Base-by-base conservation (phyloP, 2,329 filamentous ascomycete species). In the Juglanconis oblonga region DNA sequence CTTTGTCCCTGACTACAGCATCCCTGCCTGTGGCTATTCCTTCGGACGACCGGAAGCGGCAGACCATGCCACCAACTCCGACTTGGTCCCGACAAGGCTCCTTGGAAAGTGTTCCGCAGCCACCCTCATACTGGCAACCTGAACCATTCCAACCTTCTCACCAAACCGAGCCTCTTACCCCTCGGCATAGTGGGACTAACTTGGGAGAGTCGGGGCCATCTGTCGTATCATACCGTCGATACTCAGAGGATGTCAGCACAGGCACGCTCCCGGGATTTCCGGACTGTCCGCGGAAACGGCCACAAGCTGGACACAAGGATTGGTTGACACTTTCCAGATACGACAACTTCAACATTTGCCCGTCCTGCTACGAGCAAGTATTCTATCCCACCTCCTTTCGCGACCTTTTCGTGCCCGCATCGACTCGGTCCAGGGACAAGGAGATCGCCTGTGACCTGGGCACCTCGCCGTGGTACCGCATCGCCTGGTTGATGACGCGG, bases 401-500 rank as follows among this genome's bases (percentile, higher is more conserved):
- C 2, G 79, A 83, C 14, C 79, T 86, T 38, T 92, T 97, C 67
- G 77, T 87, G 10, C 81, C 81, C 3, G 84, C 85, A 40, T 80
- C 85, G 35, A 77, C 80, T 33, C 84, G 86, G 14, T 78, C 84
- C 4, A 76, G 81, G 3, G 81, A 84, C 13, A 77, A 80, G 45
- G 79, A 84, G 50, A 80, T 90, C 7, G 79, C 82, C 50, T 98
- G 94, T 74, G 88, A 92, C 64, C 91, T 97, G 73, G 91, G 90
- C 35, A 82, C 85, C 11, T 82, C 80, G 0, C 85, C 88, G 1
- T 97, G 92, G 91, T 88, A 91, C 67, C 87, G 91, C 33, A 86
- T 97, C 44, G 92, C 92, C 1, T 96, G 90, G 86, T 80, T 93
- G 3, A 80, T 96, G 64, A 93, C 87, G 2, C 77, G 90, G 55